Percentiles rank a stretch among this genome's conserved stretches.
phyloP scores from a whole-genome alignment of 345 rosid species.

The Citrus reticulata region DNA sequence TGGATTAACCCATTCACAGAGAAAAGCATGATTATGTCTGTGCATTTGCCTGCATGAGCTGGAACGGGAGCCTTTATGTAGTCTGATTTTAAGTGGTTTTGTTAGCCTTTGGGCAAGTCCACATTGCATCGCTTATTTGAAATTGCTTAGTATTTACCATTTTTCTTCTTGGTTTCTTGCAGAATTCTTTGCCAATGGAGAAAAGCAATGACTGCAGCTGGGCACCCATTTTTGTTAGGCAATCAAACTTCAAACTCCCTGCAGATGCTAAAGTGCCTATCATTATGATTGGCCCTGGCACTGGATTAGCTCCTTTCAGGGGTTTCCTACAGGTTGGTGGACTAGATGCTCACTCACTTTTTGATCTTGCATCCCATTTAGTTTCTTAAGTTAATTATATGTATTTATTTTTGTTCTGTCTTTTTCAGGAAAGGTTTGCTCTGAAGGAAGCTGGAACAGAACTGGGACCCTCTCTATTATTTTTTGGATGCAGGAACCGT shows the following conservation, averaged over 20 bases:
- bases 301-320: slow-evolving; percentile 98
- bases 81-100: background rate
- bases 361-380: background rate
- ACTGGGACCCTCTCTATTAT: slow-evolving; percentile 72
- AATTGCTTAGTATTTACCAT: background rate
- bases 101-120: background rate
- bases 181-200: slow-evolving; percentile 73
- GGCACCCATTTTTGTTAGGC: slow-evolving; percentile 85
- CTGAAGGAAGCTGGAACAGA: slow-evolving; percentile 70
- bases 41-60: background rate
- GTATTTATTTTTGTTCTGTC: background rate
- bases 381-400: background rate
- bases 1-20: background rate
- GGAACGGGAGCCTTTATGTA: background rate
- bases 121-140: background rate
- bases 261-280: slow-evolving; percentile 68
- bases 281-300: slow-evolving; percentile 96
- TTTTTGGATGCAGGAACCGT: slow-evolving; percentile 97
- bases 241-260: slow-evolving; percentile 94
- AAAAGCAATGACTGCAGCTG: slow-evolving; percentile 66
- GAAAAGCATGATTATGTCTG: background rate
- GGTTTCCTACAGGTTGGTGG: slow-evolving; percentile 84
- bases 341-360: background rate
- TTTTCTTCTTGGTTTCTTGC: background rate
- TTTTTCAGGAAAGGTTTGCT: slow-evolving; percentile 72